phyloP scores from a whole-genome alignment of 73 alveolate species.

The Paramecium caudatum region DNA sequence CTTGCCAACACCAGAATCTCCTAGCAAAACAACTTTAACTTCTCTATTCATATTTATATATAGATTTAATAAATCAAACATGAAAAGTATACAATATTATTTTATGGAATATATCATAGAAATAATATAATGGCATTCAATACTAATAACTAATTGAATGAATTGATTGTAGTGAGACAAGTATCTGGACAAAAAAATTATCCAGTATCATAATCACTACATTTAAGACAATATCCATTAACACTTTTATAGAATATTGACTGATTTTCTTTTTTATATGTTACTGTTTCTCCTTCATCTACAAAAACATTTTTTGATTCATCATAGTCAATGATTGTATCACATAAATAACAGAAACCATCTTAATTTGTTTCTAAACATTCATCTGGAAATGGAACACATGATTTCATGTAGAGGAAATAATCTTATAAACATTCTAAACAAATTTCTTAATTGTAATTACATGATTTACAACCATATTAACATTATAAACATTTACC shows the following conservation, averaged over 20 bases:
- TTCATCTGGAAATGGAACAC: constrained; percentile 29
- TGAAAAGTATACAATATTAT: background rate
- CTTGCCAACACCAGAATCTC: constrained; percentile 77
- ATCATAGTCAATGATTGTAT: constrained; percentile 33
- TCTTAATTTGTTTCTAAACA: constrained; percentile 36
- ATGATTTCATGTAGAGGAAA: constrained; percentile 18
- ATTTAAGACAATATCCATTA: background rate
- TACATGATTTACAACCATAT: background rate
- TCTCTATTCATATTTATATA: constrained; percentile 55
- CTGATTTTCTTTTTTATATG: background rate
- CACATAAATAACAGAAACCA: constrained; percentile 61
- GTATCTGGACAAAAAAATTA: background rate
- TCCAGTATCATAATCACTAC: constrained; percentile 10
- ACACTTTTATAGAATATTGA: constrained; percentile 39
- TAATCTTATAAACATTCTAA: background rate
- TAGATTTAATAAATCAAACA: background rate
- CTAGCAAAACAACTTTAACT: constrained; percentile 74
- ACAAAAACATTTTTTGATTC: background rate
- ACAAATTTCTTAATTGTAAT: constrained; percentile 7
- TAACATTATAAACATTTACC: constrained; percentile 28
- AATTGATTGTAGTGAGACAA: too few species aligned
- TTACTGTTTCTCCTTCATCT: constrained; percentile 6
- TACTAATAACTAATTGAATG: too few species aligned
- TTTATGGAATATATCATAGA: background rate
- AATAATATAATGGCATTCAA: too few species aligned